Evolutionary conservation across 179 eudicot species (phyloP).

Genomic region (Kewa caespitosa): DNA sequence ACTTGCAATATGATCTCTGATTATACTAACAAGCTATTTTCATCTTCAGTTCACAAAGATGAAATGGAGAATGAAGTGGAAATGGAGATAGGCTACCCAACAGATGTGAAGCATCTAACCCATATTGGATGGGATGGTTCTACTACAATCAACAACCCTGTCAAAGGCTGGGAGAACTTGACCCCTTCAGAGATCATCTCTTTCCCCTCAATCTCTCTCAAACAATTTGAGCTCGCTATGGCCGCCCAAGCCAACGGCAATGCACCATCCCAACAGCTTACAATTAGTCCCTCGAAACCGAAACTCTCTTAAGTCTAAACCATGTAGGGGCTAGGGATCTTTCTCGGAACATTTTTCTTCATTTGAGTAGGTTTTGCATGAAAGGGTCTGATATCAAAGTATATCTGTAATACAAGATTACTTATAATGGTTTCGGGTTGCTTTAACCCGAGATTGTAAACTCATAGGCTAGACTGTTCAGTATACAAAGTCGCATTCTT

Average conservation of each 20-base stretch:
- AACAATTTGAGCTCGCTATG: constrained; percentile 80
- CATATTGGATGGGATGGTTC: constrained; percentile 56
- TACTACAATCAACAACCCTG: constrained; percentile 21
- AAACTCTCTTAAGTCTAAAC: not conserved
- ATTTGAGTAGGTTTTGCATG: too few species aligned
- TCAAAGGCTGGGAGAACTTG: constrained; percentile 28
- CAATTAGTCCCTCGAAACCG: not conserved
- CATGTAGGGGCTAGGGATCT: too few species aligned
- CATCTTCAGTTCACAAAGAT: constrained; percentile 29
- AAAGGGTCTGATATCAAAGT: too few species aligned
- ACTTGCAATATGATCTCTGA: too few species aligned
- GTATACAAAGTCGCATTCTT: too few species aligned
- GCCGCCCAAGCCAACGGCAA: constrained; percentile 47
- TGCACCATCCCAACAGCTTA: not conserved
- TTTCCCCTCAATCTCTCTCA: constrained; percentile 61
- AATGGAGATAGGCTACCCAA: constrained; percentile 49
- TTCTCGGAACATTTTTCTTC: too few species aligned
- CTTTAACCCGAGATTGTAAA: too few species aligned
- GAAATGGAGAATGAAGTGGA: constrained; percentile 24
- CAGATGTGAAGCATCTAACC: constrained; percentile 53
- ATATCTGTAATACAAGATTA: too few species aligned
- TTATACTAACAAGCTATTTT: not conserved
- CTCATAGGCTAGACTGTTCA: too few species aligned
- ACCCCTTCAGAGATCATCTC: constrained; percentile 49
- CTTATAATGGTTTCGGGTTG: too few species aligned